Evolutionary conservation across 768 basidiomycete species (phyloP).

Genomic region (Lenzites betulinus): DNA sequence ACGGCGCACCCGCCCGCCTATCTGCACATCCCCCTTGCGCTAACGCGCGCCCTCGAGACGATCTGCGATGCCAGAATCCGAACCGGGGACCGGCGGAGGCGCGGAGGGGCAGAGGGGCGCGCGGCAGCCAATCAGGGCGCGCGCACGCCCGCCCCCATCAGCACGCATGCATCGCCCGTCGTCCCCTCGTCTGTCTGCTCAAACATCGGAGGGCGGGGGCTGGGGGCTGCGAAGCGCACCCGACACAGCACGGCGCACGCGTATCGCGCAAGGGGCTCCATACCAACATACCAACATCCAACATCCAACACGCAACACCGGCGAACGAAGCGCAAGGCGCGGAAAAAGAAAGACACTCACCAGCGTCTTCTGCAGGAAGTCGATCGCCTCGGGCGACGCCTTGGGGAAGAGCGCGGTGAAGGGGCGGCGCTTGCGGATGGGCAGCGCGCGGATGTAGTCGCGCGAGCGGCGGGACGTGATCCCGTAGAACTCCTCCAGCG

Average conservation of each 20-base stretch:
- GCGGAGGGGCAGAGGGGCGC: not conserved
- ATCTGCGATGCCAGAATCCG: not conserved
- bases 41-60: not conserved
- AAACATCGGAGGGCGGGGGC: no score
- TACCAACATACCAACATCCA: no score
- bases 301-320: not conserved
- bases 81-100: no score
- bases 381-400: constrained; percentile 70
- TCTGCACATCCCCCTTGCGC: not conserved
- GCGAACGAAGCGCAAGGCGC: not conserved
- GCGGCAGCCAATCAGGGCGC: not conserved
- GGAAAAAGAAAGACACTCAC: constrained; percentile 35
- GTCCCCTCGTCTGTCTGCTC: not conserved
- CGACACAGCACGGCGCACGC: no score
- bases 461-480: constrained; percentile 84
- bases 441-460: constrained; percentile 85
- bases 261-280: no score
- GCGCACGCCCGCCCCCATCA: not conserved
- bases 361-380: constrained; percentile 72
- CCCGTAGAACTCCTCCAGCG: constrained; percentile 87
- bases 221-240: no score
- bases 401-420: constrained; percentile 78
- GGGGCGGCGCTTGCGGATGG: constrained; percentile 73
- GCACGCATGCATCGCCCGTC: not conserved
- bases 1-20: no score